These are phyloP conservation scores for Daldinia sp. DNA, from an alignment of 2,329 filamentous ascomycete species.

Conservation along the genomic window DNA sequence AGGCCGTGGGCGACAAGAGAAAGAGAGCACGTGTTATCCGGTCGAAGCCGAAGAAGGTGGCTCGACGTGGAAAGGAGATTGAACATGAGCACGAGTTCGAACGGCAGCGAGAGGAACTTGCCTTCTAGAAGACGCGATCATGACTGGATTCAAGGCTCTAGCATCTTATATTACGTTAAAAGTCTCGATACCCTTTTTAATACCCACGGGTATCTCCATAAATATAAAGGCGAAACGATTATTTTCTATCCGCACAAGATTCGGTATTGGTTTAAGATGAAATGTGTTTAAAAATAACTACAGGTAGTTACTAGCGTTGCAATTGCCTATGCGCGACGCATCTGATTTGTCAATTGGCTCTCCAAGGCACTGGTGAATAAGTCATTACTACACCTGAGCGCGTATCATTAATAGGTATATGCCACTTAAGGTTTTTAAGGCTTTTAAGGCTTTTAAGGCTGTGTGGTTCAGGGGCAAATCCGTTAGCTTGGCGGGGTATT, in stretches of 20 bases:
- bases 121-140: conserved; percentile 40
- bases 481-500: conserved; percentile 22
- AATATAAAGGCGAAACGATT: conserved; percentile 13
- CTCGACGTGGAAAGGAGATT: conserved; percentile 72
- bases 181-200: conserved; percentile 31
- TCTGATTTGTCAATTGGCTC: conserved; percentile 31
- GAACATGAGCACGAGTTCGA: conserved; percentile 77
- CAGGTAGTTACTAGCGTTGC: conserved; percentile 7
- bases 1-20: conserved; percentile 59
- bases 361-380: not conserved
- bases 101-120: conserved; percentile 43
- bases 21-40: conserved; percentile 50
- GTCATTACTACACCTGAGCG: not conserved
- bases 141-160: not conserved
- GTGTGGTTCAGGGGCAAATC: not conserved
- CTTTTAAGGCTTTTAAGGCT: not conserved
- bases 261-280: not conserved
- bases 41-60: conserved; percentile 63
- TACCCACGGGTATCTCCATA: not conserved
- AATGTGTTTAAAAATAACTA: not conserved
- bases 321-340: not conserved
- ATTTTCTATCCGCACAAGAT: not conserved
- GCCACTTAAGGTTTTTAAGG: too few species aligned
- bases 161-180: not conserved
- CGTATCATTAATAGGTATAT: too few species aligned